Percentiles rank a stretch among this genome's conserved stretches.
phyloP scores from a whole-genome alignment of 2,329 filamentous ascomycete genomes.

The Colletotrichum nymphaeae region DNA sequence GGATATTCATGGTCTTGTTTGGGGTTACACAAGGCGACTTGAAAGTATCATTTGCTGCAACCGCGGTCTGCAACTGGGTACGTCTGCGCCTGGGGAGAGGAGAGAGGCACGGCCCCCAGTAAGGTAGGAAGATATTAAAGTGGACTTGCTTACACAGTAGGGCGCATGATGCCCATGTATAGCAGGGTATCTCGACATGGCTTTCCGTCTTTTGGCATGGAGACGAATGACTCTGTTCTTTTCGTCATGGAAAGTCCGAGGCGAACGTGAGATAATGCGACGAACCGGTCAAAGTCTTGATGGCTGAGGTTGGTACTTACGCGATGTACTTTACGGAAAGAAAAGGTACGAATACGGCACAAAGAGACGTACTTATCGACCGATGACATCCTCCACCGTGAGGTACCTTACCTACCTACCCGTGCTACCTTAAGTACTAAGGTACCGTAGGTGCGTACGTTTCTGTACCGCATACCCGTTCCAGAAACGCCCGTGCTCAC shows the following conservation, averaged over 20 bases:
- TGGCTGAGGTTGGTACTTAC: no score
- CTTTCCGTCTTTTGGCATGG: not conserved
- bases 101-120: not conserved
- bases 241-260: no score
- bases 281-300: no score
- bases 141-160: no score
- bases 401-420: no score
- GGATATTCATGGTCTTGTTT: conserved; percentile 11
- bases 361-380: not conserved
- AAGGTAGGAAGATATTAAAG: not conserved
- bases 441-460: no score
- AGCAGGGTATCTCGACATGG: no score
- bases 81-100: no score
- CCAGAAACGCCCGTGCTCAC: not conserved
- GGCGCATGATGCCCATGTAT: not conserved
- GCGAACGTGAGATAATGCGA: no score
- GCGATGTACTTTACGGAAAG: no score
- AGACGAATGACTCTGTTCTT: not conserved
- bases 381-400: no score
- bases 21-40: conserved; percentile 12
- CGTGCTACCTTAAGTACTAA: no score
- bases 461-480: not conserved
- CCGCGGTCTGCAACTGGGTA: not conserved
- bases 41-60: not conserved
- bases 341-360: not conserved